A percentile compares a stretch with the other conserved stretches of the same genome.
These are phyloP conservation scores for Syzygium grande DNA, from an alignment of 345 rosid genomes.

Conservation along the genomic window DNA sequence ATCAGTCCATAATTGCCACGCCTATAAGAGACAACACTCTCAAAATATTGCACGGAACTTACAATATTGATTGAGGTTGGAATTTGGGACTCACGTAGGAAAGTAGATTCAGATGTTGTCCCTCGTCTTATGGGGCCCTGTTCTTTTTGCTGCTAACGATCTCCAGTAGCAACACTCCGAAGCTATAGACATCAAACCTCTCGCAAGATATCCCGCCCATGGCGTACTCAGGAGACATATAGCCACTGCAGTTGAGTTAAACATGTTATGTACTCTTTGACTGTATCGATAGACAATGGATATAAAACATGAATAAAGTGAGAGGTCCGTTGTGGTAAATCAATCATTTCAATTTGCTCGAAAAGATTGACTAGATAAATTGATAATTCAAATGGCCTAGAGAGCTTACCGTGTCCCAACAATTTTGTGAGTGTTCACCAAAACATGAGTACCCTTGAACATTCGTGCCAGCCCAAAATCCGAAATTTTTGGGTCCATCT, in stretches of 20 bases:
- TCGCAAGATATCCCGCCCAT: neutral
- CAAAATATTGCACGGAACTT: neutral
- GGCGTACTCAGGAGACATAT: constrained; percentile 16
- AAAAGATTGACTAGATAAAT: neutral
- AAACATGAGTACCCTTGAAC: constrained; percentile 1
- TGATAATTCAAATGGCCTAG: neutral
- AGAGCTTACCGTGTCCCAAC: constrained; percentile 18
- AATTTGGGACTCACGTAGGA: constrained; percentile 3
- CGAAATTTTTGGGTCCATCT: constrained; percentile 26
- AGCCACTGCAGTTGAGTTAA: neutral
- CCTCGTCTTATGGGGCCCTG: neutral
- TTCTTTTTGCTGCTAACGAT: constrained; percentile 9
- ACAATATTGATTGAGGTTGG: neutral
- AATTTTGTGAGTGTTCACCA: constrained; percentile 6
- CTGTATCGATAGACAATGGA: neutral
- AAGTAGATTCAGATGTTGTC: neutral
- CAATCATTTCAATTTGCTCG: neutral
- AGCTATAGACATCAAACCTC: constrained; percentile 7
- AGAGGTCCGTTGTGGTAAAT: neutral
- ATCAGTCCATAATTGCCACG: neutral
- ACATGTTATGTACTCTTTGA: neutral
- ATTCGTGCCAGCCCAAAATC: constrained; percentile 33
- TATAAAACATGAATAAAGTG: neutral
- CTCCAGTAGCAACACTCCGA: constrained; percentile 14
- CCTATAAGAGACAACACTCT: neutral